Evolutionary conservation across 768 basidiomycete genomes (phyloP).

Genomic region (Agaricus subrufescens): DNA sequence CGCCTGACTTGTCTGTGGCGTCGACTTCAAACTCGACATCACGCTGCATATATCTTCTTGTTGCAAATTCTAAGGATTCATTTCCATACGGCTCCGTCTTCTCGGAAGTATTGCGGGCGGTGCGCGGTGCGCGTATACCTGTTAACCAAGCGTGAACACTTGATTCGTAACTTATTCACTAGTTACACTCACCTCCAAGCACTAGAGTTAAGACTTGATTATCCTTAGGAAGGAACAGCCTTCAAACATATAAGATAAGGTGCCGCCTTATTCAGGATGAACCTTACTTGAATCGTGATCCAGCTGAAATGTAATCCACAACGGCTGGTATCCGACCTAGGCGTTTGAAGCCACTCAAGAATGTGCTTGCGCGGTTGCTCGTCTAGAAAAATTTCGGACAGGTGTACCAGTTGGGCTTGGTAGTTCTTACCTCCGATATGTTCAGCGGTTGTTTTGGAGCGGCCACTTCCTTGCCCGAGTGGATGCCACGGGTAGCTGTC

Average conservation of each 20-base stretch:
- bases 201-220: slow-evolving; percentile 93
- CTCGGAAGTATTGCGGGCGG: slow-evolving; percentile 74
- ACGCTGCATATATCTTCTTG: slow-evolving; percentile 83
- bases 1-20: slow-evolving; percentile 88
- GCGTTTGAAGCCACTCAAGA: slow-evolving; percentile 89
- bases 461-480: slow-evolving; percentile 87
- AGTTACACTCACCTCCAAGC: slow-evolving; percentile 56
- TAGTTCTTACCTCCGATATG: slow-evolving; percentile 74
- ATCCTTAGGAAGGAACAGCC: slow-evolving; percentile 83
- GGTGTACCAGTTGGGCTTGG: neutral
- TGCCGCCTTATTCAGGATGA: neutral
- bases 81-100: slow-evolving; percentile 86
- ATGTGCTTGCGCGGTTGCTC: slow-evolving; percentile 73
- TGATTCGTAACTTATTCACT: neutral
- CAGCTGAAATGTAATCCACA: slow-evolving; percentile 91
- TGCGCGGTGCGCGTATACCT: slow-evolving; percentile 90
- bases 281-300: slow-evolving; percentile 89
- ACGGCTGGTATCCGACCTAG: slow-evolving; percentile 77
- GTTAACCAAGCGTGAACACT: neutral
- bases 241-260: slow-evolving; percentile 19
- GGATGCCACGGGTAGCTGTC: slow-evolving; percentile 76
- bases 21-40: slow-evolving; percentile 94
- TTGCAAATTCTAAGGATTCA: slow-evolving; percentile 79
- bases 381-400: slow-evolving; percentile 35
- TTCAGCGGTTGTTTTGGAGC: slow-evolving; percentile 80